Evolutionary conservation across 208 protist species (phyloP), one percentile per base, ranked within the genome.

Genomic region (Novymonas esmeraldas): DNA sequence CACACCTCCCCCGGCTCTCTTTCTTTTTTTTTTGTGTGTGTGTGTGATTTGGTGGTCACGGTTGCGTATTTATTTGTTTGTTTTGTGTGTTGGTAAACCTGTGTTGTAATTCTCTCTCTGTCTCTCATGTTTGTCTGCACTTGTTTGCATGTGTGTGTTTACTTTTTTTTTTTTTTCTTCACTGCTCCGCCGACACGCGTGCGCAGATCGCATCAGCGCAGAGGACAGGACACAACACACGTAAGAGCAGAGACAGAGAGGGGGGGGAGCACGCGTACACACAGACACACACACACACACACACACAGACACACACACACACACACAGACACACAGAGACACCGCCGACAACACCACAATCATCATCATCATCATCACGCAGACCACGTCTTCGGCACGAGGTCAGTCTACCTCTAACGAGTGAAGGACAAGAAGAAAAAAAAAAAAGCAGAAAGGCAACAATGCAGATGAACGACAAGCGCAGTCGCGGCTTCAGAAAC

Each of bases 371-470:
- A n/a, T n/a, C n/a, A n/a, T n/a, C n/a, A n/a, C n/a, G n/a, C n/a
- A n/a, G n/a, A n/a, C n/a, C n/a, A n/a, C n/a, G n/a, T n/a, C n/a
- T n/a, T n/a, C n/a, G n/a, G n/a, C n/a, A n/a, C n/a, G n/a, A n/a
- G n/a, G n/a, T n/a, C n/a, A n/a, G n/a, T n/a, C n/a, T n/a, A n/a
- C n/a, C n/a, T n/a, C n/a, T n/a, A n/a, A n/a, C n/a, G n/a, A n/a
- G n/a, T n/a, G 26, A 33, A 13, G 2, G 16, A 44, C 34, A 44
- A 51, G 24, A 34, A 57, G 26, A 58, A 50, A 61, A 64, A 46
- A 45, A 71, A 54, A 31, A 26, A 11, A 44, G 20, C 20, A 49
- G 20, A 39, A 54, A 31, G 61, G 20, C 36, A 64, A 51, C 13
- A 34, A n/a, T 29, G 24, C 36, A 55, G 46, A 20, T 24, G 38